Conservation (phyloP, 1,284 basidiomycete genomes). For the Coniferiporia sulphurascens region DNA sequence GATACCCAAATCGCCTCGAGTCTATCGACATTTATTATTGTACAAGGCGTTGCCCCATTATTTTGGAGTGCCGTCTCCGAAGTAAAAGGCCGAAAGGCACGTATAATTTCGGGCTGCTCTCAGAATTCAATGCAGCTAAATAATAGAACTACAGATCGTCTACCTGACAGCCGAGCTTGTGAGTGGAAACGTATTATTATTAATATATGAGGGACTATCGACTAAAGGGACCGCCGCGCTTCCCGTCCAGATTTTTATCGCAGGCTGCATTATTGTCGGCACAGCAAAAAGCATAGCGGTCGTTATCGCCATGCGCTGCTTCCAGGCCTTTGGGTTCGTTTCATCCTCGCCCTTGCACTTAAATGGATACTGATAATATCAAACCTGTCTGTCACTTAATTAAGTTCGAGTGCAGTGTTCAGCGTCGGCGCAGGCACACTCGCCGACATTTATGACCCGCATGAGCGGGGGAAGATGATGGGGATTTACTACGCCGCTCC, state of each 20-base stretch:
- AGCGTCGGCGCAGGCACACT: constrained; percentile 78
- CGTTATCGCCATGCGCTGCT: constrained; percentile 68
- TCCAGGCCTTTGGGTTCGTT: constrained; percentile 62
- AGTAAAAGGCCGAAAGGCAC: constrained; percentile 74
- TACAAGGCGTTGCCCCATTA: constrained; percentile 68
- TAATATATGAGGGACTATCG: not conserved
- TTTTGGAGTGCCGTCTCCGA: constrained; percentile 74
- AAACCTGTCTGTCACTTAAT: constrained; percentile 15
- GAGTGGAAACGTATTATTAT: constrained; percentile 17
- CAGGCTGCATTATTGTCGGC: constrained; percentile 64
- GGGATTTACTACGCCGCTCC: constrained; percentile 70
- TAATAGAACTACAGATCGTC: constrained; percentile 40
- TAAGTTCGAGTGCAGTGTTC: constrained; percentile 73
- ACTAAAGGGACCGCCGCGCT: not conserved
- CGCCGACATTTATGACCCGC: constrained; percentile 76
- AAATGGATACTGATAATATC: not conserved
- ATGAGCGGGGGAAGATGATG: constrained; percentile 77
- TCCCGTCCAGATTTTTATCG: constrained; percentile 35
- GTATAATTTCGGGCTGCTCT: constrained; percentile 20
- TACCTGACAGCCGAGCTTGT: constrained; percentile 54
- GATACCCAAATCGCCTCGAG: constrained; percentile 67
- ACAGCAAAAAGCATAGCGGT: constrained; percentile 54
- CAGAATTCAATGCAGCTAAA: not conserved
- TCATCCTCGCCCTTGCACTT: not conserved
- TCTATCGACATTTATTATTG: constrained; percentile 72